phyloP scores from a whole-genome alignment of 2,329 filamentous ascomycete species.

The Apiospora kogelbergensis region DNA sequence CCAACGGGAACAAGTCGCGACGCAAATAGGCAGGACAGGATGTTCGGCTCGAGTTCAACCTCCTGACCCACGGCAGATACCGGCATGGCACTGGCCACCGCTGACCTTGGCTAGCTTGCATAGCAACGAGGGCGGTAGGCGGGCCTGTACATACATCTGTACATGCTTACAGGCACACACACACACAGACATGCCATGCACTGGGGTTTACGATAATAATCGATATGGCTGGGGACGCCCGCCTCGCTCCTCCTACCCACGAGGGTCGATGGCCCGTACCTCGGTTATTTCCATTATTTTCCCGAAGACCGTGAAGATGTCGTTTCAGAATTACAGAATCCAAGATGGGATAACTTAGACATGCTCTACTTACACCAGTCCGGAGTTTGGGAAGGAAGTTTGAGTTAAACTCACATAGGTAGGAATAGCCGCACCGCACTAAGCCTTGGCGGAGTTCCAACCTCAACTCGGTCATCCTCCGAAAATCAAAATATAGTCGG shows the following conservation, averaged over 20 bases:
- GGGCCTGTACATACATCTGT: too few species aligned
- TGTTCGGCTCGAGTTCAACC: not conserved
- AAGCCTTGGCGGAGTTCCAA: not conserved
- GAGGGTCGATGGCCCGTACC: not conserved
- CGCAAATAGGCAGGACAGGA: not conserved
- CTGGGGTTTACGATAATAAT: not conserved
- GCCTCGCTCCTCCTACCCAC: not conserved
- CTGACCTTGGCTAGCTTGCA: not conserved
- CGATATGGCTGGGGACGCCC: conserved; percentile 2
- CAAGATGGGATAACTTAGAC: not conserved
- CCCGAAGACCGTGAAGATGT: not conserved
- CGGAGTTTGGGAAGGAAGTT: not conserved
- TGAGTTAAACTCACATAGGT: not conserved
- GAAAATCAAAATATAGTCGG: not conserved
- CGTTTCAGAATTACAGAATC: not conserved
- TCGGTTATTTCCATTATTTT: not conserved
- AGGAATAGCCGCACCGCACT: not conserved
- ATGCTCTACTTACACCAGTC: too few species aligned
- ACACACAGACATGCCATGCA: not conserved
- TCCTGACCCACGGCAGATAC: not conserved
- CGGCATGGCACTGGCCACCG: not conserved
- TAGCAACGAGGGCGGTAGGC: not conserved
- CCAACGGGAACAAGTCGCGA: not conserved
- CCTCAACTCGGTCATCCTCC: not conserved
- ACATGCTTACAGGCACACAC: too few species aligned